Evolutionary conservation across 495 filamentous ascomycete genomes (phyloP), one percentile per base, ranked within the genome.

Genomic region (Penicillium maclennaniae): DNA sequence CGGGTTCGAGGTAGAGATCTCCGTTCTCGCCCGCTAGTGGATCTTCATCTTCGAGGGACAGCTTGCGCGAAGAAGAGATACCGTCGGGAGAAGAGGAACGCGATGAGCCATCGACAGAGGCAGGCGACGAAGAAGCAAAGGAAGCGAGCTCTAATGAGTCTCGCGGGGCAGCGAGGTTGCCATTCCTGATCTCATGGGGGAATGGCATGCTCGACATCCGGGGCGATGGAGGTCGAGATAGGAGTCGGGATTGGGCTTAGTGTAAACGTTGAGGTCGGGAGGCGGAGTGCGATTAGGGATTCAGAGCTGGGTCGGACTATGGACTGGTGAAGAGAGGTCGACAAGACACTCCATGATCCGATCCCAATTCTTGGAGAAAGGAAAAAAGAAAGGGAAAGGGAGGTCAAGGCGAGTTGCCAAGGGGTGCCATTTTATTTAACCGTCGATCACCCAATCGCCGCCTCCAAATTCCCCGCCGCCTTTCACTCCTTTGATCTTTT

Each of bases 91-190:
- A 97, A 12, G 89, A 90, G 45, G 81, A 85, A 47, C 83, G 78
- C 4, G 84, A 86, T 36, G 83, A 80, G 36, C 82, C 75, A 36
- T 65, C 76, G 2, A 67, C 70, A 25, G 80, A 81, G 53, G 73
- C 74, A 16, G 73, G 70, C 41, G 73, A 82, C 42, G 82, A 86
- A 40, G 92, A 96, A 12, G 93, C 93, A 49, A 98, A 84, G 25
- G 91, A 96, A 46, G 91, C 93, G 43, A 98, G 87, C 73, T 98
- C 93, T 56, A 98, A 85, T 48, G 93, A 98, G 78, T 97, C 93
- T 62, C 93, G 88, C 43, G 83, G 79, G 23, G 65, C 65, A 44
- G 60, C 53, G 28, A 61, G 58, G 25, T 60, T 59, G 49, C 58
- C 70, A 56, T 67, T 66, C 53, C 61, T 52, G 45, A 51, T 50